A percentile compares a stretch with the other conserved stretches of the same genome.
These are phyloP conservation scores for Ascochyta fabae DNA, from an alignment of 2,329 filamentous ascomycete genomes.

Conservation along the genomic window DNA sequence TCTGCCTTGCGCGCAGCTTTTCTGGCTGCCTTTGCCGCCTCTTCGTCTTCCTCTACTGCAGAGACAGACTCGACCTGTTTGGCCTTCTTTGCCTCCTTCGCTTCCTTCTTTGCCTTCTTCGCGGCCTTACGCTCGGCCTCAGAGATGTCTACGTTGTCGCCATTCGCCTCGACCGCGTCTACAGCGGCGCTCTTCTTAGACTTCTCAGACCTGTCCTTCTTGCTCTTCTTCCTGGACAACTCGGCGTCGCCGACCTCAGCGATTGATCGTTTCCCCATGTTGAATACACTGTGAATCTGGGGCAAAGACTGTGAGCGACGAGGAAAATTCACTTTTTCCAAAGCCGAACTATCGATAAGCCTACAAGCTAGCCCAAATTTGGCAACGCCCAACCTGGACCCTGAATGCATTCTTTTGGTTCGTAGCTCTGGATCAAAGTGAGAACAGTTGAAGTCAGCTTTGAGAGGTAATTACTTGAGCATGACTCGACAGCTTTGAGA, in stretches of 20 bases:
- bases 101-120: slow-evolving; percentile 52
- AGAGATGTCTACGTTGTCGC: slow-evolving; percentile 22
- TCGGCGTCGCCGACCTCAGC: slow-evolving; percentile 40
- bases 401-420: slow-evolving; percentile 12
- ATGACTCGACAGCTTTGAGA: not conserved
- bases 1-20: slow-evolving; percentile 48
- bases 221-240: slow-evolving; percentile 48
- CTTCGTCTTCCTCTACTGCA: slow-evolving; percentile 33
- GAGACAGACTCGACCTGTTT: slow-evolving; percentile 32
- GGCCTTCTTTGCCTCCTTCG: slow-evolving; percentile 42
- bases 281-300: slow-evolving; percentile 11
- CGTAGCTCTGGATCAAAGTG: not conserved
- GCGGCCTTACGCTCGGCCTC: slow-evolving; percentile 53
- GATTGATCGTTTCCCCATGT: slow-evolving; percentile 48
- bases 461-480: not conserved
- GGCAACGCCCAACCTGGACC: slow-evolving; percentile 2
- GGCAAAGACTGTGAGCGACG: slow-evolving; percentile 1
- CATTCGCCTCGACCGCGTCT: slow-evolving; percentile 31
- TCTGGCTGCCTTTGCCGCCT: slow-evolving; percentile 41
- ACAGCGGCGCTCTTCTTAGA: slow-evolving; percentile 24
- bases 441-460: not conserved
- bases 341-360: slow-evolving; percentile 28
- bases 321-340: slow-evolving; percentile 16
- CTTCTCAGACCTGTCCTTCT: slow-evolving; percentile 46
- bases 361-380: not conserved